These are phyloP conservation scores for Hyphopichia wangnamkhiaoensis DNA, from an alignment of 1,139 yeast genomes.

Conservation along the genomic window DNA sequence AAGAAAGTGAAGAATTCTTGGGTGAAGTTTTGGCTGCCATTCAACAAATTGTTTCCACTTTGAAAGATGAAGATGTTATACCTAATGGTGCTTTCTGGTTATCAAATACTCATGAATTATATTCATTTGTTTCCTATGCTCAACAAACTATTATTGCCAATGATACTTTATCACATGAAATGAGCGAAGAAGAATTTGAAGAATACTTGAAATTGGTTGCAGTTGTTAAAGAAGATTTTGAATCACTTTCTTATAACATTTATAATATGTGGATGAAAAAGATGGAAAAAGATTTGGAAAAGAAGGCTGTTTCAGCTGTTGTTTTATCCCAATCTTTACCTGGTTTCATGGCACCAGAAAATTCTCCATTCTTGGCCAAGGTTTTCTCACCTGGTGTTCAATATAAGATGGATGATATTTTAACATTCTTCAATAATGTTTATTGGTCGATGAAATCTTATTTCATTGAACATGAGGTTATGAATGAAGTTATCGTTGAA, in stretches of 20 bases:
- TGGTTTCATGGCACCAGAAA: conserved; percentile 90
- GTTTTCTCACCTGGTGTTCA: conserved; percentile 73
- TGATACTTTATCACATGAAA: conserved; percentile 74
- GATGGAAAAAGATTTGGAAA: conserved; percentile 86
- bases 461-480: conserved; percentile 81
- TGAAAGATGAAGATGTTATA: conserved; percentile 84
- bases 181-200: conserved; percentile 88
- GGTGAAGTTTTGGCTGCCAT: conserved; percentile 89
- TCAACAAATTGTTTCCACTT: conserved; percentile 70
- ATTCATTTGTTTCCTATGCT: conserved; percentile 92
- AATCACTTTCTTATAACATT: conserved; percentile 87
- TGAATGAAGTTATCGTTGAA: conserved; percentile 83
- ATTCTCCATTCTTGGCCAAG: conserved; percentile 80
- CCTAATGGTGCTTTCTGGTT: conserved; percentile 98
- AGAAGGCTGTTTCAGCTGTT: conserved; percentile 91
- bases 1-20: conserved; percentile 86
- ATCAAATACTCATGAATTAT: conserved; percentile 92
- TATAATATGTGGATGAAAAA: conserved; percentile 98
- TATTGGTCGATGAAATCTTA: conserved; percentile 94
- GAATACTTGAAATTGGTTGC: conserved; percentile 89
- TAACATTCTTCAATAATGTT: conserved; percentile 86
- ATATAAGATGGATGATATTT: conserved; percentile 92
- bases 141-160: conserved; percentile 86
- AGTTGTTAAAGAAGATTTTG: conserved; percentile 92
- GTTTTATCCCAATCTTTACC: conserved; percentile 94